These are phyloP conservation scores for Hypoxylon sp. DNA, from an alignment of 2,329 filamentous ascomycete genomes.

Conservation along the genomic window DNA sequence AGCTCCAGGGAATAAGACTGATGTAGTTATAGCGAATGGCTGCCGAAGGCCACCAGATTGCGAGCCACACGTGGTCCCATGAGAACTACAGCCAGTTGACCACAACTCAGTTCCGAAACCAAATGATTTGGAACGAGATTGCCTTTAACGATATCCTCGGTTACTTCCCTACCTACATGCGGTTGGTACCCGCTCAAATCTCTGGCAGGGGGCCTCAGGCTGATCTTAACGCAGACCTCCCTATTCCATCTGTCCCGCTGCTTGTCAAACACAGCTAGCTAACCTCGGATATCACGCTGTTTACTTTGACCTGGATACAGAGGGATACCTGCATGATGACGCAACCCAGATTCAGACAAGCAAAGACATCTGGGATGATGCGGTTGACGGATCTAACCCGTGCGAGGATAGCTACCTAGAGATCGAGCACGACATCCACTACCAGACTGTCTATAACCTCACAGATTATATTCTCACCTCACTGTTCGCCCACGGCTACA, in stretches of 20 bases:
- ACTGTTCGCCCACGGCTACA: slow-evolving; percentile 60
- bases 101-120: slow-evolving; percentile 51
- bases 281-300: slow-evolving; percentile 53
- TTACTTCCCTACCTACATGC: slow-evolving; percentile 55
- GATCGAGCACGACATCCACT: slow-evolving; percentile 65
- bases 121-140: slow-evolving; percentile 56
- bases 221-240: slow-evolving; percentile 49
- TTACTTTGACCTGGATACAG: slow-evolving; percentile 55
- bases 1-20: slow-evolving; percentile 17
- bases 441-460: slow-evolving; percentile 63
- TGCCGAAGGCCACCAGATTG: slow-evolving; percentile 55
- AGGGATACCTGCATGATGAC: slow-evolving; percentile 54
- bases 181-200: slow-evolving; percentile 39
- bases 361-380: slow-evolving; percentile 58
- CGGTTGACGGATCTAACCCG: slow-evolving; percentile 51
- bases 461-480: slow-evolving; percentile 61
- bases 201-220: slow-evolving; percentile 5
- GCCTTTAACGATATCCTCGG: slow-evolving; percentile 55
- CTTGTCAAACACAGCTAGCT: slow-evolving; percentile 50
- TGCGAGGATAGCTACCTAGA: slow-evolving; percentile 53
- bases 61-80: slow-evolving; percentile 56
- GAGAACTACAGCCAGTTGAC: slow-evolving; percentile 54
- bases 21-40: slow-evolving; percentile 53
- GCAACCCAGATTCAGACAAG: slow-evolving; percentile 54
- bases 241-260: slow-evolving; percentile 52